Base-by-base conservation (phyloP, 2,329 filamentous ascomycete species). In the Beauveria australis region DNA sequence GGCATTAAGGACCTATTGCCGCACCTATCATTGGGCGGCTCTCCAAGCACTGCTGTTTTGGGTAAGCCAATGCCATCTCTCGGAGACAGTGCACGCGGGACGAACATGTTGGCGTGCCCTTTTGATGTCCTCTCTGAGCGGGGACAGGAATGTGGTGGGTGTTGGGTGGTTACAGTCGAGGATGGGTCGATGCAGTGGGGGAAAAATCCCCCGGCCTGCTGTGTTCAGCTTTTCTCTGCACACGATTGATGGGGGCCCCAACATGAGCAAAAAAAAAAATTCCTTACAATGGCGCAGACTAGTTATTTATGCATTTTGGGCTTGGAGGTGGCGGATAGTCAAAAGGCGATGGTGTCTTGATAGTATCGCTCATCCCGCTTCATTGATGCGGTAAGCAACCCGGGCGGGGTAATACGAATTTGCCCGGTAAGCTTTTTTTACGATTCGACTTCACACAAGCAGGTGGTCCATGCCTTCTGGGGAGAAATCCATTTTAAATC, bases 161-260 rank as follows among this genome's bases (percentile, higher is more conserved):
- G 44, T 16, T 19, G 14, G 24, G 22, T 48, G 46, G 14, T 28
- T 24, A 16, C 14, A 8, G 30, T 22, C 10, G 24, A 46, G 22
- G 47, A 59, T 59, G 56, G 56, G 57, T 53, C 57, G 49, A 59
- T 59, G 41, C 49, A 37, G 57, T 53, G 56, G 56, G 37, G 48
- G 18, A 18, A 33, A 19, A 33, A 14, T 24, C 30, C 54, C 54
- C 56, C 14, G n/a, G n/a, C 57, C 37, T 9, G 18, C 18, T 49
- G 54, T 16, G 46, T 19, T 12, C 28, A 48, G 44, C 33, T 28
- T 19, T 19, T 18, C n/a, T 24, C 49, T 40, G 28, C 49, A 22
- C 5, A 53, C 49, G 49, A 53, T 53, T 54, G 37, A 40, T 30
- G 37, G 24, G 52, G 22, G 4, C 37, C 12, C 16, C 52, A 41